A percentile compares a stretch with the other conserved stretches of the same genome.
Conservation (phyloP, 2,329 filamentous ascomycete species). For the Microsporum canis region DNA sequence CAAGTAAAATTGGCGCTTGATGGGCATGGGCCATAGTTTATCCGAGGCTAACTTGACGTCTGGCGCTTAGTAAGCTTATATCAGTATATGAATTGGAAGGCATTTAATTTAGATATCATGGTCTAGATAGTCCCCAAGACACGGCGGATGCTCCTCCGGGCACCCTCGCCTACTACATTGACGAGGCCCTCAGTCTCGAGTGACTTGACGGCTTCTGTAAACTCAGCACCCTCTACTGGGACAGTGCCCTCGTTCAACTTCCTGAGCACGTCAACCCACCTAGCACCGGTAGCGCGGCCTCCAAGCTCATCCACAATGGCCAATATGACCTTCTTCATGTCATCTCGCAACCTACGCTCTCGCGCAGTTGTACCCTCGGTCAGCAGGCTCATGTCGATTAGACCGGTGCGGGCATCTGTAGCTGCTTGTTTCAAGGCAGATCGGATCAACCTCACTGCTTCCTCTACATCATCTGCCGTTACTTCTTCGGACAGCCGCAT, state of each 20-base stretch:
- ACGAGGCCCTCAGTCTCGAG: constrained; percentile 78
- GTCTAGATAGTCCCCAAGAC: constrained; percentile 42
- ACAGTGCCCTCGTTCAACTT: constrained; percentile 59
- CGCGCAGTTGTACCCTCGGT: constrained; percentile 86
- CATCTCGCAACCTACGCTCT: constrained; percentile 71
- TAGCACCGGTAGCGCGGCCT: constrained; percentile 51
- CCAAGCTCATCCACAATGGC: constrained; percentile 70
- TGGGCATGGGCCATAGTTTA: not conserved
- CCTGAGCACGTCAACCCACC: constrained; percentile 67
- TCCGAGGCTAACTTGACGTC: not conserved
- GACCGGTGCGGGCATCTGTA: constrained; percentile 78
- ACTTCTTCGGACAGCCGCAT: constrained; percentile 78
- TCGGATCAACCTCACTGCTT: constrained; percentile 87
- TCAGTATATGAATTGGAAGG: not conserved
- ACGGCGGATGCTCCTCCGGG: constrained; percentile 68
- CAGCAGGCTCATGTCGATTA: constrained; percentile 93
- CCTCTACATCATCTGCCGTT: constrained; percentile 68
- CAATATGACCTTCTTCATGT: constrained; percentile 71
- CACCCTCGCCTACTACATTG: constrained; percentile 71
- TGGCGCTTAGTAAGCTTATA: not conserved
- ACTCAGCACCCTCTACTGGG: constrained; percentile 65
- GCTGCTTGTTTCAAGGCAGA: constrained; percentile 91
- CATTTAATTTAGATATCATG: not conserved
- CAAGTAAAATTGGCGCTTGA: not conserved
- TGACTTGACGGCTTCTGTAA: constrained; percentile 65